Evolutionary conservation across 1,284 basidiomycete genomes (phyloP), one percentile per base, ranked within the genome.

Genomic region (Tilletia setariae): DNA sequence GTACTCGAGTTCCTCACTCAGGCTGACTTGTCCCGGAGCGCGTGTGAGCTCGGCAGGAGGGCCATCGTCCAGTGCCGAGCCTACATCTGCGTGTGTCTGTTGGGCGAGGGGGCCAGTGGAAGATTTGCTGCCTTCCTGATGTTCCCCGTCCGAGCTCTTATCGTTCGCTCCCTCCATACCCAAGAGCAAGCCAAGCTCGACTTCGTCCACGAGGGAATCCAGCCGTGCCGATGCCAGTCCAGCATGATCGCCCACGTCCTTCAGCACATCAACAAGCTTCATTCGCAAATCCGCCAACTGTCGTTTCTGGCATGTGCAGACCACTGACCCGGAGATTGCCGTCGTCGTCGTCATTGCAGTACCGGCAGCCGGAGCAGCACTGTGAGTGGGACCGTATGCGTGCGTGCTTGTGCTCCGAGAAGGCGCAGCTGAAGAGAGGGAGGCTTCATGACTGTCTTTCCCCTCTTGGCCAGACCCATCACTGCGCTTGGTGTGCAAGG

Each of bases 141-240:
- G 35, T 40, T 21, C 56, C 56, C 28, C 25, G 19, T 61, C 28
- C 2, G 56, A 61, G n/a, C 15, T 30, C 56, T 61, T 61, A n/a
- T 61, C 56, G 1, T 30, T 21, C 6, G 28, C 56, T 32, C 73
- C 69, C 47, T 79, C 77, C 68, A 79, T 71, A 4, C 78, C 76
- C 16, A 70, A 59, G 16, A 80, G 69, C 64, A 75, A 21, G 8
- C 59, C 68, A 23, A 80, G 59, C 59, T 79, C 79, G 30, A 75
- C 72, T 2, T 69, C 32, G 42, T 79, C 74, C 15, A 70, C 70
- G 9, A 79, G 64, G 8, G 35, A 56, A 61, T 70, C 64, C 25
- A 78, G 63, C 1, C 64, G 64, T 1, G 21, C 47, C 13, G 43
- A 49, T 2, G 72, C 65, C 1, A 66, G 56, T 9, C 66, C 47